Evolutionary conservation across 1,284 basidiomycete species (phyloP).

Genomic region (Cutaneotrichosporon mucoides): DNA sequence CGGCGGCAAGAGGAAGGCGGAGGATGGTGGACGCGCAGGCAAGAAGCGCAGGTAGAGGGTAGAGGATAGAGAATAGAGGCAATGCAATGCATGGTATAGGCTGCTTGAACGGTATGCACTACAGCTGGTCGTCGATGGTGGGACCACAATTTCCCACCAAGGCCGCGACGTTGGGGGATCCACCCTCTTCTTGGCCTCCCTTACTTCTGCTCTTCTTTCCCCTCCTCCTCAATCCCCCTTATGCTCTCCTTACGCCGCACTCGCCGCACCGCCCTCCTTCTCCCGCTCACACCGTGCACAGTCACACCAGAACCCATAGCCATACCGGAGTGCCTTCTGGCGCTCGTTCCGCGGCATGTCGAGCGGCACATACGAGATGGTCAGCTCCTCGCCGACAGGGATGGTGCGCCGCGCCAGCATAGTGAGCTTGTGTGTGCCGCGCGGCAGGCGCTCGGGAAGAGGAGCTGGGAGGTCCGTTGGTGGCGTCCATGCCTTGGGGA

Average conservation of each 20-base stretch:
- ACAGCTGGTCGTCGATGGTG: conserved; percentile 18
- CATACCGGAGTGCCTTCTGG: conserved; percentile 60
- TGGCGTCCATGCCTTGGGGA: conserved; percentile 45
- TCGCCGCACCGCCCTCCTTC: conserved; percentile 4
- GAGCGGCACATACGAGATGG: conserved; percentile 71
- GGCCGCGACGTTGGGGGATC: conserved; percentile 1
- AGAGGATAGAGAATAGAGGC: not conserved
- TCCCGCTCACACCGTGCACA: conserved; percentile 63
- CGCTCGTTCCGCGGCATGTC: conserved; percentile 56
- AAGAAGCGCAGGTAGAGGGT: conserved; percentile 15
- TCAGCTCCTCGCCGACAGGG: conserved; percentile 65
- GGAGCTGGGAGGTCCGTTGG: conserved; percentile 62
- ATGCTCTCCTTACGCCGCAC: too few species aligned
- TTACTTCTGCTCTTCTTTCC: not conserved
- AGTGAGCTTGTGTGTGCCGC: conserved; percentile 47
- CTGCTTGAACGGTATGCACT: not conserved
- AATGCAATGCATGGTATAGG: conserved; percentile 1
- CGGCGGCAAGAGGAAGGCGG: conserved; percentile 9
- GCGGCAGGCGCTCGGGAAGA: conserved; percentile 47
- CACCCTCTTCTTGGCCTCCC: not conserved
- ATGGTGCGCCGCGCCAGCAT: conserved; percentile 66
- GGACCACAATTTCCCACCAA: conserved; percentile 15
- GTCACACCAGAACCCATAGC: conserved; percentile 68
- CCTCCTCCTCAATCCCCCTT: too few species aligned
- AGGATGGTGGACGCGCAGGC: not conserved